phyloP scores from a whole-genome alignment of 352 stramenopile species.

The Globisporangium viniferum region DNA sequence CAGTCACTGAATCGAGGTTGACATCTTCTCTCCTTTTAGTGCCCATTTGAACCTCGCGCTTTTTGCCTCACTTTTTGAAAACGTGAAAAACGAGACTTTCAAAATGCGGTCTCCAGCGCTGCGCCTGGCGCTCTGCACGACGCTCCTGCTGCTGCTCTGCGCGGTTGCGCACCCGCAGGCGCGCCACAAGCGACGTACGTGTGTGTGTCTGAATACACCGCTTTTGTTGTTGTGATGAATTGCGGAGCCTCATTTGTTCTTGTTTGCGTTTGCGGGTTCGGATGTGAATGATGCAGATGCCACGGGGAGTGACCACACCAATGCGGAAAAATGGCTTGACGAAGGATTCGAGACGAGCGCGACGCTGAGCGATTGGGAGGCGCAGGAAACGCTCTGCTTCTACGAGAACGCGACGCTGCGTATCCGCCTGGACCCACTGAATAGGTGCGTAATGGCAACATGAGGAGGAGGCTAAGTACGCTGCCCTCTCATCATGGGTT shows the following conservation, averaged over 20 bases:
- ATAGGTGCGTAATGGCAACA: constrained; percentile 37
- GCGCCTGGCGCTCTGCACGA: constrained; percentile 2
- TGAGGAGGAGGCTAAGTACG: neutral
- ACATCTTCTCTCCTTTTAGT: neutral
- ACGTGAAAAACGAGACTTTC: neutral
- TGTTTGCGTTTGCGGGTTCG: neutral
- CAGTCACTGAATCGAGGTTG: neutral
- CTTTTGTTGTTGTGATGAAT: neutral
- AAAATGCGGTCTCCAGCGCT: neutral
- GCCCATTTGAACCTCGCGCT: constrained; percentile 1
- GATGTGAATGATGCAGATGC: neutral
- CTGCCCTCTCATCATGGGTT: neutral
- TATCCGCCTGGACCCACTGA: constrained; percentile 65
- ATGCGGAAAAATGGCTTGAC: constrained; percentile 45
- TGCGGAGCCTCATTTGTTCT: neutral
- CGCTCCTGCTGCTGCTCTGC: constrained; percentile 9
- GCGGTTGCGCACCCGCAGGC: neutral
- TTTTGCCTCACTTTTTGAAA: neutral
- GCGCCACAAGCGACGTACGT: constrained; percentile 6
- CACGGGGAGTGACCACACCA: neutral
- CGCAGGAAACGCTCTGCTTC: constrained; percentile 74
- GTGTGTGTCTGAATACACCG: neutral
- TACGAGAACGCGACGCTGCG: constrained; percentile 70
- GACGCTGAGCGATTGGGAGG: constrained; percentile 49
- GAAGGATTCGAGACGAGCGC: constrained; percentile 35